Conservation (phyloP, 2,329 filamentous ascomycete species). For the Dactylellina sp. region DNA sequence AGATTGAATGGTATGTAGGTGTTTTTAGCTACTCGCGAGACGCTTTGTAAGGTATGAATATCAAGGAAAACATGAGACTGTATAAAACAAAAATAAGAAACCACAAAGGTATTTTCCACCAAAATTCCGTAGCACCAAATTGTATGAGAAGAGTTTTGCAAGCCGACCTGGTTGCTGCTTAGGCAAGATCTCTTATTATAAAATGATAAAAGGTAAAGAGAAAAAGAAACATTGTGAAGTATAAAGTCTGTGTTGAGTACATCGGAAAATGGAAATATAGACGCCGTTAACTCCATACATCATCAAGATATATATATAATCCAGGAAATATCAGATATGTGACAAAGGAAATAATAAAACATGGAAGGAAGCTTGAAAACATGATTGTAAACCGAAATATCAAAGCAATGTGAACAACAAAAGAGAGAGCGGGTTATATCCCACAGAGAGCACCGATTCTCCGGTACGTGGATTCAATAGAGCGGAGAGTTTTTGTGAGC, state of each 20-base stretch:
- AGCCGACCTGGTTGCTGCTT: constrained; percentile 33
- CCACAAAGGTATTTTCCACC: constrained; percentile 27
- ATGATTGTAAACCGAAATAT: not conserved
- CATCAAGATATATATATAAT: constrained; percentile 56
- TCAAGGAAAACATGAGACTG: not conserved
- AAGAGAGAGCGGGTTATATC: constrained; percentile 29
- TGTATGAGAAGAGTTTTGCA: constrained; percentile 51
- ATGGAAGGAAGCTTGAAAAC: constrained; percentile 11
- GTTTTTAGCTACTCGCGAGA: constrained; percentile 46
- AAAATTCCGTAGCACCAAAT: constrained; percentile 33
- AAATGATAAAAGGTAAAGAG: constrained; percentile 34
- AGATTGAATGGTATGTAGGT: constrained; percentile 28
- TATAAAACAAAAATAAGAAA: constrained; percentile 11
- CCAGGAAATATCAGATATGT: constrained; percentile 22
- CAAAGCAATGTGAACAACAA: constrained; percentile 13
- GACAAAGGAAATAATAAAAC: constrained; percentile 35
- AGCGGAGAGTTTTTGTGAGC: constrained; percentile 51
- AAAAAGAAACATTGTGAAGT: constrained; percentile 23
- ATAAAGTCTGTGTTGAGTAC: constrained; percentile 13
- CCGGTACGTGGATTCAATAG: constrained; percentile 51
- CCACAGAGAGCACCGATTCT: constrained; percentile 47
- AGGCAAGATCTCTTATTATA: constrained; percentile 47
- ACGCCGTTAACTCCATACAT: constrained; percentile 56
- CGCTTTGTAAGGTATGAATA: constrained; percentile 19
- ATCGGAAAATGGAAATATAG: not conserved